These are phyloP conservation scores for Dactylellina parvicollis DNA, from an alignment of 2,329 filamentous ascomycete species.

Conservation along the genomic window DNA sequence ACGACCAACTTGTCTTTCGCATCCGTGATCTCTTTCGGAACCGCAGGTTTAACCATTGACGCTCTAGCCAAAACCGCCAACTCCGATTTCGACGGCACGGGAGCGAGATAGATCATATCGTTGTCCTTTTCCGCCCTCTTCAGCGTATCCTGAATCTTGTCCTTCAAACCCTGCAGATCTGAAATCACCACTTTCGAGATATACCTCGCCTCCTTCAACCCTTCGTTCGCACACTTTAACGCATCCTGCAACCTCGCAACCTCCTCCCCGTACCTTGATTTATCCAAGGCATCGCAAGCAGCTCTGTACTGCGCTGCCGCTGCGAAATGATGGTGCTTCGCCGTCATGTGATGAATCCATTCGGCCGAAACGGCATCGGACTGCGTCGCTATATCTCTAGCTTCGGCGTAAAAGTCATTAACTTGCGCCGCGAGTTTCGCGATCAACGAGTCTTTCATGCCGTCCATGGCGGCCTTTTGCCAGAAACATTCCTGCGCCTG, in stretches of 20 bases:
- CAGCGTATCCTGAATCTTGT: constrained; percentile 82
- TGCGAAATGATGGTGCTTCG: constrained; percentile 96
- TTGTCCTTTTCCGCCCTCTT: constrained; percentile 96
- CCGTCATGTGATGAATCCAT: constrained; percentile 99
- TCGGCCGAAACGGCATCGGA: constrained; percentile 75
- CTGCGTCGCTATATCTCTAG: constrained; percentile 85
- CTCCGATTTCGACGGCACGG: constrained; percentile 87
- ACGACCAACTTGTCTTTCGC: constrained; percentile 84
- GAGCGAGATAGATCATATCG: constrained; percentile 89
- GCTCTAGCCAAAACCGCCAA: constrained; percentile 85
- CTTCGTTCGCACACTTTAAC: constrained; percentile 82
- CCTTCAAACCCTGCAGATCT: constrained; percentile 85
- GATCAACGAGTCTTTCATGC: constrained; percentile 89
- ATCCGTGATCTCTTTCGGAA: constrained; percentile 82
- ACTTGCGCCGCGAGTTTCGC: constrained; percentile 90
- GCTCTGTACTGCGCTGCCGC: constrained; percentile 93
- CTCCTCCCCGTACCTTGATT: constrained; percentile 93
- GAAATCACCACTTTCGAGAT: constrained; percentile 82
- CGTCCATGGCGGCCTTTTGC: constrained; percentile 95
- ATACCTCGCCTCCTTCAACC: constrained; percentile 82
- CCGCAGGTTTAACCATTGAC: constrained; percentile 82
- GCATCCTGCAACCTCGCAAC: constrained; percentile 86
- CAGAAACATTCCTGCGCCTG: constrained; percentile 98
- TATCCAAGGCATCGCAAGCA: constrained; percentile 89
- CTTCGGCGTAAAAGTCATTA: constrained; percentile 86